Base-by-base conservation (phyloP, 139 green algal species). In the Marvania coccoides region DNA sequence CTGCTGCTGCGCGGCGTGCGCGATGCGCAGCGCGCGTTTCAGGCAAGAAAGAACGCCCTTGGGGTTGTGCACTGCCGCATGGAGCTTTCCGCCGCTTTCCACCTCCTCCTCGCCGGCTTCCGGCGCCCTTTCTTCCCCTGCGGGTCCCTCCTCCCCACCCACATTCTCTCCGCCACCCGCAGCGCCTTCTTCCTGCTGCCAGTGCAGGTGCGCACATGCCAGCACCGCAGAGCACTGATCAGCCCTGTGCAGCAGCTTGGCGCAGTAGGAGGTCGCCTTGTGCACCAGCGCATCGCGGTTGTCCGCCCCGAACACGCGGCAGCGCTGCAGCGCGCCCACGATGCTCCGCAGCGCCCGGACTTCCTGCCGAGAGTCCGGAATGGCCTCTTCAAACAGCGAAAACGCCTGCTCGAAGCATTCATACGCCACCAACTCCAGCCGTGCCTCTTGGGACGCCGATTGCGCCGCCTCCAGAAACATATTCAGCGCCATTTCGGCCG, bases 351-450 rank as follows among this genome's bases (percentile, higher is more conserved):
- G 81, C 4, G 83, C 85, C 12, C 57, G 81, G 9, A 78, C 51
- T 69, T 95, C 83, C n/a, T 84, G 71, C 42, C 74, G 72, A 26
- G 81, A 89, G 73, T 96, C 90, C 1, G 84, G 65, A 8, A 97
- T 85, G 6, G 71, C 69, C 62, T 98, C 90, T 73, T 98, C 93
- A 70, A 95, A 97, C 47, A 98, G 46, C 10, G 80, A 68, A 64
- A 97, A 93, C 3, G 92, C 90, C 74, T 91, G 81, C 74, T 95
- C 88, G 38, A 97, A 95, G 62, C 95, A 94, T 48, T 96, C 89
- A 57, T 97, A 98, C 13, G 88, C 79, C 29, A 94, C 82, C 67
- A 87, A 35, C 73, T 97, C 91, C 65, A 92, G 47, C 19, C 68
- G 38, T 0, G 88, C 85, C 53, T 90, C 82, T 69, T 93, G 80